Percentiles rank a stretch among this genome's conserved stretches.
Conservation (phyloP, 2,329 filamentous ascomycete genomes). For the Botrytis sinoallii region DNA sequence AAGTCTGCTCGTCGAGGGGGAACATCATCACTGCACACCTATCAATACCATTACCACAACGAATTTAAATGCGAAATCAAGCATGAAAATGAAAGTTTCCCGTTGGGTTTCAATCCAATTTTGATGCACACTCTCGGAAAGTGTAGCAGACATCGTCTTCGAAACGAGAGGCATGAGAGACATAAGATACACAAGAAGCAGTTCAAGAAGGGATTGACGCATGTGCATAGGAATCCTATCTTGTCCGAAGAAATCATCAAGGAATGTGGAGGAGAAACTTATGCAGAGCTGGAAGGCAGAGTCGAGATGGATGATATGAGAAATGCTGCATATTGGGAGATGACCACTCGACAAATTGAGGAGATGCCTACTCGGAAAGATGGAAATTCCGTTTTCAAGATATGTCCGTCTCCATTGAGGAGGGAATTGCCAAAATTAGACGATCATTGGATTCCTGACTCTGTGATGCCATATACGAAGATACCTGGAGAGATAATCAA, state of each 20-base stretch:
- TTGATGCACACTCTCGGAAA: neutral
- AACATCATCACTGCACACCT: slow-evolving; percentile 3
- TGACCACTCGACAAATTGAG: neutral
- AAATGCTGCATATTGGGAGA: neutral
- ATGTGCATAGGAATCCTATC: neutral
- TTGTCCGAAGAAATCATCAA: neutral
- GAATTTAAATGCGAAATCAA: neutral
- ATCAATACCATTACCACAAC: neutral
- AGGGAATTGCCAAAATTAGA: neutral
- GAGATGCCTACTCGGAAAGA: neutral
- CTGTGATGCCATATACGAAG: neutral
- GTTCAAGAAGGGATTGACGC: neutral
- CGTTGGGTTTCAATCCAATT: neutral
- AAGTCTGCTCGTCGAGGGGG: neutral
- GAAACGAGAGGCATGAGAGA: neutral
- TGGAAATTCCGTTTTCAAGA: neutral
- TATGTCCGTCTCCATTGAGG: neutral
- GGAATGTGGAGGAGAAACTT: neutral
- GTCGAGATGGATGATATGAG: neutral
- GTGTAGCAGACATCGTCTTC: neutral
- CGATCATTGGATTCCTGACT: neutral
- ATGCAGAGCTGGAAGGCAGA: neutral
- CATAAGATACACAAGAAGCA: neutral
- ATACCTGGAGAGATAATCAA: too few species aligned
- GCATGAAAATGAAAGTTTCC: neutral